phyloP scores from a whole-genome alignment of 805 yeast species.

The Millerozyma acaciae region DNA sequence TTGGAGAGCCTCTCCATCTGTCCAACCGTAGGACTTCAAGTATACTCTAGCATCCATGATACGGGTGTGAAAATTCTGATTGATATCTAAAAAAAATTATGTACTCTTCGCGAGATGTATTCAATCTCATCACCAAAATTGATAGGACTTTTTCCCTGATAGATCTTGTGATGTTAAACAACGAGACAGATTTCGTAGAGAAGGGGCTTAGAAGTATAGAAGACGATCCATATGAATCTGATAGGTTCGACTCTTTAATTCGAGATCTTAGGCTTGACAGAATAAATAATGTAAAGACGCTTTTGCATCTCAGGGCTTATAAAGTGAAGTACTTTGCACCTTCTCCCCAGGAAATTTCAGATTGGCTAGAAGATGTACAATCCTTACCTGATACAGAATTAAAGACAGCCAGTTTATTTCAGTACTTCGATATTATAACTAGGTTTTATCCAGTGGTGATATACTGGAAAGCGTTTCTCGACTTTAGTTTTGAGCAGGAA shows the following conservation, averaged over 20 bases:
- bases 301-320: constrained; percentile 8
- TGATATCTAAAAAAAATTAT: no score
- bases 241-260: constrained; percentile 16
- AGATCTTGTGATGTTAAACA: no score
- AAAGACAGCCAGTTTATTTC: constrained; percentile 6
- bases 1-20: constrained; percentile 80
- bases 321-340: constrained; percentile 10
- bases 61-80: background rate
- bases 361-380: constrained; percentile 18
- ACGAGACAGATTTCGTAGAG: no score
- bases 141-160: no score
- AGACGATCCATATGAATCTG: no score
- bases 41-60: constrained; percentile 74
- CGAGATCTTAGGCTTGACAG: constrained; percentile 7
- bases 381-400: constrained; percentile 7
- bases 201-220: no score
- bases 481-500: constrained; percentile 7
- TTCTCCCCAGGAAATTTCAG: constrained; percentile 8
- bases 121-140: no score
- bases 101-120: no score
- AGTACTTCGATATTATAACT: constrained; percentile 14
- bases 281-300: constrained; percentile 1
- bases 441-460: constrained; percentile 18
- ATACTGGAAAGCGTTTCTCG: constrained; percentile 20
- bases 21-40: constrained; percentile 82